phyloP scores from a whole-genome alignment of 352 stramenopile species.

The Sclerospora graminicola region DNA sequence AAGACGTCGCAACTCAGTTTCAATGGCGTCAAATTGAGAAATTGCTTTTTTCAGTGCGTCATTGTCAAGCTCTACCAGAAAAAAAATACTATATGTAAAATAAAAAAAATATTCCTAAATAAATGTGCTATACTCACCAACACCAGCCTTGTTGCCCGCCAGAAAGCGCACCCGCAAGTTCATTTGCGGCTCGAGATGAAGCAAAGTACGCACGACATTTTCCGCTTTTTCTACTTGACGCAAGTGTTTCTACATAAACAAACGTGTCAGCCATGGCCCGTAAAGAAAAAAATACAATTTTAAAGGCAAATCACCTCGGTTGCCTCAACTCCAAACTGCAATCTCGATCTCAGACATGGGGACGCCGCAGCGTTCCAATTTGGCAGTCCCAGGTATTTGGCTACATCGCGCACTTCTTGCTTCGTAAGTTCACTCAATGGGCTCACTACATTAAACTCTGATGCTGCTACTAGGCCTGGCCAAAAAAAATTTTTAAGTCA shows the following conservation, averaged over 20 bases:
- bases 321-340: conserved; percentile 92
- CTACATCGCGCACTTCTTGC: conserved; percentile 74
- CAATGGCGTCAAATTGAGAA: conserved; percentile 20
- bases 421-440: conserved; percentile 88
- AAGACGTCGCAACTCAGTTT: conserved; percentile 25
- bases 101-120: not conserved
- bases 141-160: conserved; percentile 49
- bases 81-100: not conserved
- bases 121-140: conserved; percentile 24
- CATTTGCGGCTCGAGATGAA: conserved; percentile 31
- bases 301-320: no score
- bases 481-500: not conserved
- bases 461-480: conserved; percentile 86
- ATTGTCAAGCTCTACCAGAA: conserved; percentile 30
- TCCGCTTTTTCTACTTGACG: conserved; percentile 60
- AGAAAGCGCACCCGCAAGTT: conserved; percentile 77
- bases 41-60: conserved; percentile 20
- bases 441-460: conserved; percentile 89
- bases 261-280: not conserved
- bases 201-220: conserved; percentile 38
- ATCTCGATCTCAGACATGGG: conserved; percentile 90
- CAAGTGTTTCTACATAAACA: conserved; percentile 41
- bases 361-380: conserved; percentile 95
- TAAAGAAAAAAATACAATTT: no score
- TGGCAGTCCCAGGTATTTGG: conserved; percentile 85